Base-by-base conservation (phyloP, 2,329 filamentous ascomycete genomes). In the Aspergillus hiratsukae region DNA sequence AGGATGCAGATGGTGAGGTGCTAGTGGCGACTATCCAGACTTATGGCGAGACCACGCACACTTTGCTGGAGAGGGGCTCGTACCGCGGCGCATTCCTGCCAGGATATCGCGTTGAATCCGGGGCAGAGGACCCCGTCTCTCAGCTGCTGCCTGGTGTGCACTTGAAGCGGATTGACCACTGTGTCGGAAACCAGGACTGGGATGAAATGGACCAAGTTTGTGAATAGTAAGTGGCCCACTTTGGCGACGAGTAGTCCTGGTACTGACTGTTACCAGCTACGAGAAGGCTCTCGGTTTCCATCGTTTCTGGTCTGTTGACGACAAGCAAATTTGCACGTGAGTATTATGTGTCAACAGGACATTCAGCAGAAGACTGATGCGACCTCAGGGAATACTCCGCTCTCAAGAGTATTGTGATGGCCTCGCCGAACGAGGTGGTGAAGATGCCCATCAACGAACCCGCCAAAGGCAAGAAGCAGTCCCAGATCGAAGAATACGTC, bases 401-500 rank as follows among this genome's bases (percentile, higher is more conserved):
- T 9, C 81, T 97, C 49, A 91, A 87, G 76, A 90, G 85, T 68
- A 87, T 97, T 68, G 93, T 97, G 70, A 96, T 97, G 91, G 85
- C 89, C 45, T 90, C 87, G 4, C 85, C 86, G 58, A 90, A 92
- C 78, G 88, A 93, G 56, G 74, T 88, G 4, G 91, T 97, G 75
- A 97, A 97, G 79, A 97, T 97, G 91, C 93, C 93, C 67, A 96
- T 97, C 83, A 97, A 97, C 80, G 92, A 97, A 78, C 93, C 93
- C 1, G 93, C 93, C 0, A 80, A 84, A 1, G 93, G 92, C 57
- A 94, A 94, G 79, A 93, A 90, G 76, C 90, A 91, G 75, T 90
- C 87, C 10, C 93, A 97, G 77, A 97, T 97, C 65, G 92, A 97
- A 74, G 93, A 97, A 78, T 92, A 88, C 71, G 86, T 97, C 63